Conservation (phyloP, 306 rosid genomes). For the Vigna hirtella region DNA sequence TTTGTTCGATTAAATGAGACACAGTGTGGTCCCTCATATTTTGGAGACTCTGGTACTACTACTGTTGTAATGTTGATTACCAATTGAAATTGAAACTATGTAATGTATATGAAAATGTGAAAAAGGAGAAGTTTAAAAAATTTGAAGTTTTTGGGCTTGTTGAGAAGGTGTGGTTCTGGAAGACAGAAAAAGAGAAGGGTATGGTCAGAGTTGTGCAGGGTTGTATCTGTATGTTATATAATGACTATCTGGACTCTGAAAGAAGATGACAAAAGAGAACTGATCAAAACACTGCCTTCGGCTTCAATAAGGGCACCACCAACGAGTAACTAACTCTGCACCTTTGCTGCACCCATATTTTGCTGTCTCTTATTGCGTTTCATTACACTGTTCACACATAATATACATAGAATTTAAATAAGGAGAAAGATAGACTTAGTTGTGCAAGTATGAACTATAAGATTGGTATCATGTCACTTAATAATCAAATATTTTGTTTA, state of each 20-base stretch:
- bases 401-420: too few relatives aligned
- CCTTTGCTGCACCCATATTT: constrained; percentile 8
- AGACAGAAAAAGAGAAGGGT: not conserved
- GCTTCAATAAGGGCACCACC: not conserved
- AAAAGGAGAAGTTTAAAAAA: not conserved
- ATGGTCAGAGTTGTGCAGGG: not conserved
- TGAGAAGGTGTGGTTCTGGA: not conserved
- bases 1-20: too few relatives aligned
- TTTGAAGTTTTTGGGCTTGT: too few relatives aligned
- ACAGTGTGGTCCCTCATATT: not conserved
- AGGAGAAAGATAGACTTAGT: too few relatives aligned
- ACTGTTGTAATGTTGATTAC: not conserved
- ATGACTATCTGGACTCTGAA: not conserved
- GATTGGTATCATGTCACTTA: too few relatives aligned
- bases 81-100: not conserved
- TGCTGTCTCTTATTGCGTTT: not conserved
- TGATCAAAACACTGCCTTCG: not conserved
- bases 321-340: constrained; percentile 3
- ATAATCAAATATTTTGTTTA: too few relatives aligned
- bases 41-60: not conserved
- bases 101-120: too few relatives aligned
- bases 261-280: not conserved
- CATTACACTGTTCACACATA: not conserved
- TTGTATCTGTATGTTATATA: not conserved
- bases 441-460: too few relatives aligned